These are phyloP conservation scores for Rhizophora apiculata DNA, from an alignment of 345 rosid genomes.

Conservation along the genomic window DNA sequence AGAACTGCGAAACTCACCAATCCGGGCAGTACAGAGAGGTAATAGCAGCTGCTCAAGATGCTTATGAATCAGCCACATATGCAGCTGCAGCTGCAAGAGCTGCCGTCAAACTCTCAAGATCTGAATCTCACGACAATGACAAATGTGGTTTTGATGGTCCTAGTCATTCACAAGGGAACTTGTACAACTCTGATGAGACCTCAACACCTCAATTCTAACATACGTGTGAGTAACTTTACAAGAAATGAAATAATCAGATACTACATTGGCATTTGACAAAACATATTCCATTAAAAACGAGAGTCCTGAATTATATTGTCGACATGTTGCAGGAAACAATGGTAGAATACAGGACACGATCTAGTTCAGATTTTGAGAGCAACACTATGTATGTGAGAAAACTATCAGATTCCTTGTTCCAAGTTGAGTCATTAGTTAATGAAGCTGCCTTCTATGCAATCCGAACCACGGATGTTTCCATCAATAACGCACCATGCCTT, in stretches of 20 bases:
- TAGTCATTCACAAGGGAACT: not conserved
- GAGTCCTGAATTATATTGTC: constrained; percentile 18
- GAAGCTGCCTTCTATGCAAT: too few species aligned
- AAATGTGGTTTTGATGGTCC: constrained; percentile 19
- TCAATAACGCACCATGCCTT: constrained; percentile 3
- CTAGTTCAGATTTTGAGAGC: constrained; percentile 12
- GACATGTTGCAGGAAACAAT: constrained; percentile 4
- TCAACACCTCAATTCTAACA: constrained; percentile 1
- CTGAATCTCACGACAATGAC: constrained; percentile 21
- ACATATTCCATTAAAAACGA: constrained; percentile 6
- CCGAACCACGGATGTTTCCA: not conserved
- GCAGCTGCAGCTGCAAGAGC: constrained; percentile 54
- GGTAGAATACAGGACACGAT: not conserved
- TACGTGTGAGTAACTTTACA: constrained; percentile 3
- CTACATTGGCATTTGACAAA: constrained; percentile 8
- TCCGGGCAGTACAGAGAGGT: constrained; percentile 25
- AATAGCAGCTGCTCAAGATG: constrained; percentile 42
- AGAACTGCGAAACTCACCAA: not conserved
- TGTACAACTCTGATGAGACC: constrained; percentile 9
- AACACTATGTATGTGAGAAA: not conserved
- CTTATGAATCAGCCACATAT: constrained; percentile 43
- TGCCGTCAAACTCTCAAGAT: constrained; percentile 40
- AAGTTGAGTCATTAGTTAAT: too few species aligned
- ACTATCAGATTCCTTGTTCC: too few species aligned
- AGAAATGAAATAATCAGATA: not conserved